phyloP scores from a whole-genome alignment of 768 basidiomycete genomes.

The Lanmaoa pseudosensibilis region DNA sequence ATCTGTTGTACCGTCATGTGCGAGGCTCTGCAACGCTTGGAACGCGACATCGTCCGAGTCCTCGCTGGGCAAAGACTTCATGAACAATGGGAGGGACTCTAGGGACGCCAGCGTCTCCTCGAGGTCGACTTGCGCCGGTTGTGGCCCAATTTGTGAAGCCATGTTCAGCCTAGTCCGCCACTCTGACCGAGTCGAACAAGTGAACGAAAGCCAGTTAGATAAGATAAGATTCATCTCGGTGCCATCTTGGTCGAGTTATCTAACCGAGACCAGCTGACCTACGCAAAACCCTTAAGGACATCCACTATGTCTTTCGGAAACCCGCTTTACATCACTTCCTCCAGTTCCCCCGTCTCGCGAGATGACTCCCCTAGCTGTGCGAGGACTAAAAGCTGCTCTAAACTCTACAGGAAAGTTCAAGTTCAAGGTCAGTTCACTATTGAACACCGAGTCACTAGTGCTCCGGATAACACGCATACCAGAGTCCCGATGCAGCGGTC shows the following conservation, averaged over 20 bases:
- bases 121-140: slow-evolving; percentile 19
- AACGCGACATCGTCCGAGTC: slow-evolving; percentile 61
- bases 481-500: slow-evolving; percentile 69
- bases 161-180: slow-evolving; percentile 7
- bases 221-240: slow-evolving; percentile 24
- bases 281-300: background rate
- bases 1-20: slow-evolving; percentile 89
- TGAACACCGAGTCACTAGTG: background rate
- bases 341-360: background rate
- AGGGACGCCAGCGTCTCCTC: slow-evolving; percentile 44
- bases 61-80: slow-evolving; percentile 80
- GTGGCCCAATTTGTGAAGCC: slow-evolving; percentile 26
- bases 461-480: background rate
- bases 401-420: slow-evolving; percentile 59
- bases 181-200: background rate
- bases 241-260: slow-evolving; percentile 2
- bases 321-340: background rate
- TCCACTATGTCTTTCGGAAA: background rate
- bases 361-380: slow-evolving; percentile 38
- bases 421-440: slow-evolving; percentile 52
- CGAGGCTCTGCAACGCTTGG: slow-evolving; percentile 82
- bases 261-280: slow-evolving; percentile 3
- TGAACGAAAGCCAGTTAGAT: slow-evolving; percentile 7
- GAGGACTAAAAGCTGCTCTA: slow-evolving; percentile 57
- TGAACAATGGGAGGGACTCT: slow-evolving; percentile 85